phyloP scores from a whole-genome alignment of 78 protist species.

The Paulinella micropora region DNA sequence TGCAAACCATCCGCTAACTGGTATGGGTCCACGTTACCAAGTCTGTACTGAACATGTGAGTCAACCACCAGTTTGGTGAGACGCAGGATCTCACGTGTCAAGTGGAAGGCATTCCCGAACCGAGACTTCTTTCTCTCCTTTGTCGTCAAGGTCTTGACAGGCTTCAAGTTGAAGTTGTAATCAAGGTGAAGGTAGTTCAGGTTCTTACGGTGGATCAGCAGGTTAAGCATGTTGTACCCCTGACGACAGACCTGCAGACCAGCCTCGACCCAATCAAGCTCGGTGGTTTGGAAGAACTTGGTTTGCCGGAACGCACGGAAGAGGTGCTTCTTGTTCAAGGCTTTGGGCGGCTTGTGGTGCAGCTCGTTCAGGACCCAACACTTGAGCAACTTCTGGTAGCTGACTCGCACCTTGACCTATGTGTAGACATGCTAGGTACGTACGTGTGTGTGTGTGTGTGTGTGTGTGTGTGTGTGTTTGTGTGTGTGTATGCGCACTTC shows the following conservation, averaged over 20 bases:
- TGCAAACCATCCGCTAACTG: conserved; percentile 96
- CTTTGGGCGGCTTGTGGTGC: conserved; percentile 63
- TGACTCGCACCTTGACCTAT: conserved; percentile 87
- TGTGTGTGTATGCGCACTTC: too few species aligned
- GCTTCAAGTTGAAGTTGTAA: conserved; percentile 97
- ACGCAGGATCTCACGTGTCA: conserved; percentile 91
- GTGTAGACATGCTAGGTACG: too few species aligned
- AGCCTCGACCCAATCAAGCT: conserved; percentile 99
- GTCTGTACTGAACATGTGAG: conserved; percentile 92
- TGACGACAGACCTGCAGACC: conserved; percentile 99
- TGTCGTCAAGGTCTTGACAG: conserved; percentile 97
- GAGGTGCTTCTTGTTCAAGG: conserved; percentile 66
- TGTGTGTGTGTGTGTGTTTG: too few species aligned
- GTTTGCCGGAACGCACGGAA: conserved; percentile 65
- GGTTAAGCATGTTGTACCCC: conserved; percentile 98
- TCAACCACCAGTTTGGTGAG: conserved; percentile 95
- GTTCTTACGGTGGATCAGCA: conserved; percentile 93
- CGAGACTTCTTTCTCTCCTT: conserved; percentile 99
- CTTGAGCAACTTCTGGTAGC: conserved; percentile 95
- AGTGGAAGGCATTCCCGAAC: conserved; percentile 97
- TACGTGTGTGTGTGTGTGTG: too few species aligned
- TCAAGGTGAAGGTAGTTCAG: conserved; percentile 97
- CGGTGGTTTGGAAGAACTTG: conserved; percentile 91
- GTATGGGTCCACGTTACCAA: conserved; percentile 85
- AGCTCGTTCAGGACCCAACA: conserved; percentile 75